These are phyloP conservation scores for Phytophthora quininea DNA, from an alignment of 352 stramenopile genomes.

Conservation along the genomic window DNA sequence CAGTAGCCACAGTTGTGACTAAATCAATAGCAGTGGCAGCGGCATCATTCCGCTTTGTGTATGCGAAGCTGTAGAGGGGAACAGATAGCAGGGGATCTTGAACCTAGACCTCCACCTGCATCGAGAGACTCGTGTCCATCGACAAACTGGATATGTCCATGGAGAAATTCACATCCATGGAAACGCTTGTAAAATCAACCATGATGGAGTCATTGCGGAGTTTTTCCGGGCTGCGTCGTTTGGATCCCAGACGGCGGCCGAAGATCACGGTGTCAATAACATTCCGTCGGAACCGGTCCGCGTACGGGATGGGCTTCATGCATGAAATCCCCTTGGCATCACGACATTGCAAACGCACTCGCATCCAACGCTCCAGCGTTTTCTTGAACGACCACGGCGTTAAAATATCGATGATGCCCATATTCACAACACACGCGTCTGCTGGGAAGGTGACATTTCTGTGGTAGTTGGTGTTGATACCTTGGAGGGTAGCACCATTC, in stretches of 20 bases:
- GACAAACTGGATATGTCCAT: conserved; percentile 44
- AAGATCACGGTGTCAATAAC: conserved; percentile 88
- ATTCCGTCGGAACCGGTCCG: conserved; percentile 83
- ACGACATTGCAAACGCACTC: conserved; percentile 79
- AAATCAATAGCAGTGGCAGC: conserved; percentile 20
- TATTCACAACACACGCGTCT: conserved; percentile 89
- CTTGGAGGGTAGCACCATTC: conserved; percentile 38
- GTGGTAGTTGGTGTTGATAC: conserved; percentile 22
- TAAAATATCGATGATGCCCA: conserved; percentile 98
- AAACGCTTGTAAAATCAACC: conserved; percentile 81
- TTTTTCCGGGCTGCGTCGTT: conserved; percentile 37
- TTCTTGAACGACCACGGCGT: conserved; percentile 95
- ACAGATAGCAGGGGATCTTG: no score
- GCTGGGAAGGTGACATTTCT: conserved; percentile 53
- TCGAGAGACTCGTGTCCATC: conserved; percentile 52
- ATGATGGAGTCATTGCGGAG: conserved; percentile 75
- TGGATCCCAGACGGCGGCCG: conserved; percentile 51
- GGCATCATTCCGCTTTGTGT: conserved; percentile 24
- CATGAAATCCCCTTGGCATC: conserved; percentile 84
- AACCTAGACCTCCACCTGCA: conserved; percentile 42
- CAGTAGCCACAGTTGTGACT: conserved; percentile 37
- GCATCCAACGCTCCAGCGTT: conserved; percentile 89
- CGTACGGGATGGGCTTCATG: conserved; percentile 82
- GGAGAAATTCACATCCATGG: conserved; percentile 48
- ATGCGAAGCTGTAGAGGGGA: not conserved